These are phyloP conservation scores for Babesia ovata DNA, from an alignment of 169 alveolate species.

Conservation along the genomic window DNA sequence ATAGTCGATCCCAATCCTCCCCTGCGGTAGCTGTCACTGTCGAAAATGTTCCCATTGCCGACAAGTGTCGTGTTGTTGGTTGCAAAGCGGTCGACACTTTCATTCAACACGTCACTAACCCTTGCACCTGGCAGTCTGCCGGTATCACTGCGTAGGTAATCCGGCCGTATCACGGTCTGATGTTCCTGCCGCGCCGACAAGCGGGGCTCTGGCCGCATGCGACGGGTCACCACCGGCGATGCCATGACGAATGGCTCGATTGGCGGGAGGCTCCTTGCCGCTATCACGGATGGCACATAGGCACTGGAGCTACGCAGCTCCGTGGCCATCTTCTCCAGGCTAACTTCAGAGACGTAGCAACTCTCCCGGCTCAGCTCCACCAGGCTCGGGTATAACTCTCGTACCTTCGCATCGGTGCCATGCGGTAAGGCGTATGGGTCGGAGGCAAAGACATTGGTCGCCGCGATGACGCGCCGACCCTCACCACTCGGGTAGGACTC, in stretches of 20 bases:
- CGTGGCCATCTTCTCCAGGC: conserved; percentile 47
- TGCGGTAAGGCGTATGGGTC: conserved; percentile 52
- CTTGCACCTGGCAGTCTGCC: not conserved
- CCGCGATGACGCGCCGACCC: conserved; percentile 30
- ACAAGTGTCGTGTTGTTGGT: not conserved
- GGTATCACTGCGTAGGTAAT: not conserved
- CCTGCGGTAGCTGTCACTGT: conserved; percentile 3
- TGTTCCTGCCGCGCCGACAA: not conserved
- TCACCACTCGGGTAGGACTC: conserved; percentile 19
- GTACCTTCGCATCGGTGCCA: conserved; percentile 21
- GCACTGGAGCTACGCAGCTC: conserved; percentile 1
- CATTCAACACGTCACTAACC: not conserved
- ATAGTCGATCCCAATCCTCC: not conserved
- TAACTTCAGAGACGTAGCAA: conserved; percentile 27
- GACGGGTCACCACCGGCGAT: not conserved
- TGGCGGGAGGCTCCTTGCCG: not conserved
- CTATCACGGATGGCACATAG: not conserved
- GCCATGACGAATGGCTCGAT: conserved; percentile 1
- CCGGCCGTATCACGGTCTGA: not conserved
- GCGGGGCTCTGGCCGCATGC: not conserved
- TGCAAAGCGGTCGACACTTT: conserved; percentile 16
- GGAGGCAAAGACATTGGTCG: conserved; percentile 44
- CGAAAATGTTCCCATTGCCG: conserved; percentile 6
- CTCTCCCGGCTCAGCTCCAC: conserved; percentile 44
- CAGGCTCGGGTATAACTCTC: conserved; percentile 51